These are phyloP conservation scores for Macrolepiota albuminosa DNA, from an alignment of 768 basidiomycete genomes.

Conservation along the genomic window DNA sequence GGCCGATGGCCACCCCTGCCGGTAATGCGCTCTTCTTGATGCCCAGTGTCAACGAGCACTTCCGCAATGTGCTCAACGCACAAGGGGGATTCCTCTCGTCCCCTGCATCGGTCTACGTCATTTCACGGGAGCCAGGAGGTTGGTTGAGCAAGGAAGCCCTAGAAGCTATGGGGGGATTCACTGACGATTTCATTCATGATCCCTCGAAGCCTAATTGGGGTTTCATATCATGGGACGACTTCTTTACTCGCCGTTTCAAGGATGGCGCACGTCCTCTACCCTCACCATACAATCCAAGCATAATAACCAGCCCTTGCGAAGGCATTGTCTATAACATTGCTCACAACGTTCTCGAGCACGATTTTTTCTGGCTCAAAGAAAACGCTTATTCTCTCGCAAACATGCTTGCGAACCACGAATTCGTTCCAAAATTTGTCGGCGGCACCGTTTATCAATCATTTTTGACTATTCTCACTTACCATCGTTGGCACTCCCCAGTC, in stretches of 20 bases:
- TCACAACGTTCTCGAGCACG: constrained; percentile 33
- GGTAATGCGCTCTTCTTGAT: constrained; percentile 31
- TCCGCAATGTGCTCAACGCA: constrained; percentile 44
- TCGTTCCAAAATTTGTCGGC: constrained; percentile 1
- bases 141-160: constrained; percentile 38
- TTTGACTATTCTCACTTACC: neutral
- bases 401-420: constrained; percentile 37
- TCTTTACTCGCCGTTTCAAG: constrained; percentile 19
- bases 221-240: constrained; percentile 23
- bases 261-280: constrained; percentile 31
- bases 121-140: constrained; percentile 31
- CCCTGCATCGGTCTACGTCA: constrained; percentile 12
- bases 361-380: constrained; percentile 50
- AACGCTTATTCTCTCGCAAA: constrained; percentile 46
- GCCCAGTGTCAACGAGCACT: constrained; percentile 37
- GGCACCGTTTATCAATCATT: neutral
- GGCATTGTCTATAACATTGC: constrained; percentile 34
- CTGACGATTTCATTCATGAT: constrained; percentile 7
- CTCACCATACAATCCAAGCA: constrained; percentile 14
- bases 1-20: constrained; percentile 31
- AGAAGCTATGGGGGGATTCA: constrained; percentile 6
- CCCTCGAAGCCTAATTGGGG: constrained; percentile 5
- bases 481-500: constrained; percentile 4
- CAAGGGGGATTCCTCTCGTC: constrained; percentile 48
- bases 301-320: constrained; percentile 46